Base-by-base conservation (phyloP, 1,139 yeast genomes). In the Protomyces inouyei region DNA sequence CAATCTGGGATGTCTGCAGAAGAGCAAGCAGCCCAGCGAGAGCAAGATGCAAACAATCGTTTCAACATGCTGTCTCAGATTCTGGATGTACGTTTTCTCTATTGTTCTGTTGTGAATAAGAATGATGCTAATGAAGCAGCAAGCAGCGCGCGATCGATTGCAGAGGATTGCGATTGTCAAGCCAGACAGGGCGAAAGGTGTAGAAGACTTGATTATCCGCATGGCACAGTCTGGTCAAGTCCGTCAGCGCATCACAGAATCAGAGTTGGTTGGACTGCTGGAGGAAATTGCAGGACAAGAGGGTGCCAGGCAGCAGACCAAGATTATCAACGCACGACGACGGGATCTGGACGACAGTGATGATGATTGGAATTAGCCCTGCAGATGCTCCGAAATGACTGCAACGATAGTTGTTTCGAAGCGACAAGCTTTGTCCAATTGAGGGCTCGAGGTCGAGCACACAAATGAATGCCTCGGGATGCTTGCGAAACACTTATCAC, bases 151-250 rank as follows among this genome's bases (percentile, higher is more conserved):
- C 61, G 98, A 93, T 74, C 81, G 98, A 68, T 80, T 93, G 64
- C 84, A 93, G 43, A 80, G 98, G 66, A 96, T 93, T 37, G 80
- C 92, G 54, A 83, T 93, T 72, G 98, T 93, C 52, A 83, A 93
- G 72, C 95, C 95, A 1, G 98, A 93, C 66, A 80, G 98, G 64
- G 98, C 96, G 0, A 56, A n/a, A 21, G 45, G 52, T 4, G 97
- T 92, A n/a, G 98, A 93, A 73, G 85, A 86, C 68, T 84, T 92
- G 72, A 77, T 93, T 57, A 76, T 87, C 43, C 83, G 85, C 70
- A 76, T 92, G 74, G 88, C 86, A n/a, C 83, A 85, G 64, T 80
- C 87, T 71, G 98, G 98, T 0, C 89, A 87, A 67, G 78, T 92
- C 55, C 80, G 84, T 64, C 82, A 85, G 67, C 88, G 89, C 73